Conservation (phyloP, 1,139 yeast species). For the Yamadazyma membranifaciens region DNA sequence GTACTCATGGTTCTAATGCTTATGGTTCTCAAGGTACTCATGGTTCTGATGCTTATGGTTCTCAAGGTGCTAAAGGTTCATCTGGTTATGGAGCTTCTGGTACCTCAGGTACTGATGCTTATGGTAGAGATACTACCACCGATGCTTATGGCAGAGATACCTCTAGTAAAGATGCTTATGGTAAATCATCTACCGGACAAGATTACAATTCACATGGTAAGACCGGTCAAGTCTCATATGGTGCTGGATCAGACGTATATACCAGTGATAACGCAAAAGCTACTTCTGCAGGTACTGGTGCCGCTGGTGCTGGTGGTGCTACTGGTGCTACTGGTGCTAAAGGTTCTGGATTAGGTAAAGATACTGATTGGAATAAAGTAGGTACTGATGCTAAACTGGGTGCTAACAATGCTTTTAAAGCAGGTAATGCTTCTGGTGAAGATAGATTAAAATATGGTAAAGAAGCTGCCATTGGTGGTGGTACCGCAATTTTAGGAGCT, state of each 20-base stretch:
- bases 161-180: slow-evolving; percentile 13
- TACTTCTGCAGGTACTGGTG: slow-evolving; percentile 6
- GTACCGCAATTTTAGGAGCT: slow-evolving; percentile 15
- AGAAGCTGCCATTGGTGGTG: slow-evolving; percentile 15
- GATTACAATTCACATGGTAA: slow-evolving; percentile 11
- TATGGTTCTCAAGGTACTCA: slow-evolving; percentile 7
- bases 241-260: slow-evolving; percentile 10
- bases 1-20: not conserved
- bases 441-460: slow-evolving; percentile 14
- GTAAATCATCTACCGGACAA: slow-evolving; percentile 1
- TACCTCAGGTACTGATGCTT: slow-evolving; percentile 1
- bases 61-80: slow-evolving; percentile 4
- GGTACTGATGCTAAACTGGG: slow-evolving; percentile 13
- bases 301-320: slow-evolving; percentile 9
- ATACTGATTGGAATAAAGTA: slow-evolving; percentile 10
- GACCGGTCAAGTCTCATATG: slow-evolving; percentile 13
- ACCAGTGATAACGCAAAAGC: slow-evolving; percentile 3
- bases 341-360: slow-evolving; percentile 1
- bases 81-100: slow-evolving; percentile 4
- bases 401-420: slow-evolving; percentile 10
- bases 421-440: slow-evolving; percentile 12
- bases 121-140: not conserved
- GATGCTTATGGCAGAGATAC: slow-evolving; percentile 3
- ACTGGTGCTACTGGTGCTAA: slow-evolving; percentile 10
- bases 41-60: slow-evolving; percentile 3